Conservation (phyloP, 345 rosid species). For the Mallotus nudiflorus region DNA sequence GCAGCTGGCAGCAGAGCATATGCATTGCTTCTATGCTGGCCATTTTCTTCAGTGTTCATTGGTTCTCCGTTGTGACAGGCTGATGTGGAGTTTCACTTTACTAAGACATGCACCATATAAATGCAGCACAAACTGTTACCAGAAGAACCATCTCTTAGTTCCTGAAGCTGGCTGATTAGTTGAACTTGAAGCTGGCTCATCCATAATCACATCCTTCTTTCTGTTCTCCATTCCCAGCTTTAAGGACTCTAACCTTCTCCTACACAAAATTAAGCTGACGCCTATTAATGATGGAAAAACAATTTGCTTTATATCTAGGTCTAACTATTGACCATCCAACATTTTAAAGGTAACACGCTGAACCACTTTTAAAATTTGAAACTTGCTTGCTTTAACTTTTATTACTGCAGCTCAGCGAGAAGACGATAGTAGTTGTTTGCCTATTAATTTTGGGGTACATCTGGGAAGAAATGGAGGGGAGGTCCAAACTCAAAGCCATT, state of each 20-base stretch:
- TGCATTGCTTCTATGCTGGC: too few relatives aligned
- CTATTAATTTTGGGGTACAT: background rate
- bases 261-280: slow-evolving; percentile 26
- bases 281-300: too few relatives aligned
- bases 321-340: background rate
- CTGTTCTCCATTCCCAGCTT: slow-evolving; percentile 69
- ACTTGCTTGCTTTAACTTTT: background rate
- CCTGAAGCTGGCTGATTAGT: too few relatives aligned
- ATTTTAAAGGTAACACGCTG: background rate
- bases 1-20: too few relatives aligned
- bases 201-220: slow-evolving; percentile 29
- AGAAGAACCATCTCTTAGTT: slow-evolving; percentile 68
- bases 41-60: too few relatives aligned
- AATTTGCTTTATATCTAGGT: background rate
- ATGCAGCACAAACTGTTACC: slow-evolving; percentile 42
- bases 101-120: background rate
- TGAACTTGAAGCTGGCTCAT: slow-evolving; percentile 30
- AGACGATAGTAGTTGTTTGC: background rate
- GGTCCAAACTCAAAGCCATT: background rate
- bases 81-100: background rate
- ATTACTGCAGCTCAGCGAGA: background rate
- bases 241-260: slow-evolving; percentile 63
- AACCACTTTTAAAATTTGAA: background rate
- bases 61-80: background rate
- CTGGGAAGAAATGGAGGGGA: background rate